Base-by-base conservation (phyloP, 2,329 filamentous ascomycete genomes). In the Amauroascus verrucosus region DNA sequence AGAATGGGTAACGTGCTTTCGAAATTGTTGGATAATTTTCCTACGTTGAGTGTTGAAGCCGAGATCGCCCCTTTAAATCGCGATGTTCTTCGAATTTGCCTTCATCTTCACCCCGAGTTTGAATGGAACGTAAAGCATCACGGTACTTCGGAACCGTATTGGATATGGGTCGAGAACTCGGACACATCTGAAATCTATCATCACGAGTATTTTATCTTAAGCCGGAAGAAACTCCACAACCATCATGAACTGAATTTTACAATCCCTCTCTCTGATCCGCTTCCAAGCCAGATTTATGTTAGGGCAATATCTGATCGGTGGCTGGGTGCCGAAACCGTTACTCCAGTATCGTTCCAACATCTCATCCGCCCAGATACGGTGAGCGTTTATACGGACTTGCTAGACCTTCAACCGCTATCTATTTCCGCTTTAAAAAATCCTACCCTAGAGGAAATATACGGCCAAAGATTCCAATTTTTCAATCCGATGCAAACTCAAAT, bases 401-500 rank as follows among this genome's bases (percentile, higher is more conserved):
- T 97, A 16, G 87, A 96, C 63, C 73, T 98, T 22, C 93, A 97
- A 65, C 93, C 93, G 1, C 74, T 98, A 2, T 86, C 91, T 0
- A 82, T 98, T 56, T 80, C 83, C 18, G 91, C 91, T 0, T 75
- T 98, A 40, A 89, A 95, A 65, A 95, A 97, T 58, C 83, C 88
- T 0, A 76, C 83, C 0, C 71, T 98, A 0, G 91, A 98, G 66
- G 88, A 93, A 56, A 79, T 98, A 1, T 98, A 98, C 63, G 83
- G 78, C 0, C 76, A 91, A 65, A 81, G 89, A 30, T 98, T 98
- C 69, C 85, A 93, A 59, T 98, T 85, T 70, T 98, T 98, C 77
- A 98, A 98, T 65, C 93, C 93, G 0, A 97, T 98, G 94, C 93
- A 98, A 69, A 97, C 93, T 0, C 93, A 98, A 64, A 88, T 98